A percentile compares a stretch with the other conserved stretches of the same genome.
Evolutionary conservation across 441 rosid species (phyloP).

Genomic region (Populus hybrid): DNA sequence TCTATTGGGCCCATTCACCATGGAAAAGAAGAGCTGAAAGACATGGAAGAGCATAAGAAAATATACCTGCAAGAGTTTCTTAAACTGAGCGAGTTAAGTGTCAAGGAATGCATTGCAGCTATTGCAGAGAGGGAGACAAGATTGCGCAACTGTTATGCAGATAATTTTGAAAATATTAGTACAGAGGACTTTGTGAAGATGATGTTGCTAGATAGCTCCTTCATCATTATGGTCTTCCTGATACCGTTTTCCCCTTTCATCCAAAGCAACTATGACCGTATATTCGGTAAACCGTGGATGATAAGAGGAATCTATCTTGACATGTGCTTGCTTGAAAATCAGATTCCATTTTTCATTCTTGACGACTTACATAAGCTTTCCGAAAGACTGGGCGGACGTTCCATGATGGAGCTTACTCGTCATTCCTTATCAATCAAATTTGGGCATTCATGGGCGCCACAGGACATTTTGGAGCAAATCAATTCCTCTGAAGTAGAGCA

Average conservation of each 20-base stretch:
- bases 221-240: slow-evolving; percentile 4
- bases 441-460: too few relatives aligned
- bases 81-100: neutral
- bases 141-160: neutral
- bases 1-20: slow-evolving; percentile 9
- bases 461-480: too few relatives aligned
- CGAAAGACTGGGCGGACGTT: too few relatives aligned
- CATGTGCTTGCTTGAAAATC: too few relatives aligned
- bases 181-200: slow-evolving; percentile 1
- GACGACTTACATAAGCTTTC: too few relatives aligned
- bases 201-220: neutral
- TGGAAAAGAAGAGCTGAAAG: neutral
- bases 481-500: neutral
- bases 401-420: too few relatives aligned
- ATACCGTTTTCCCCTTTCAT: neutral
- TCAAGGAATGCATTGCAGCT: neutral
- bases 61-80: too few relatives aligned
- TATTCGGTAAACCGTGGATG: too few relatives aligned
- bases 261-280: too few relatives aligned
- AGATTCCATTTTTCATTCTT: too few relatives aligned
- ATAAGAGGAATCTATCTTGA: too few relatives aligned
- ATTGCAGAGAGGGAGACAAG: neutral
- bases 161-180: neutral
- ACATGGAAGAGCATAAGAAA: slow-evolving; percentile 1
- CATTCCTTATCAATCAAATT: too few relatives aligned